Percentiles rank a stretch among this genome's conserved stretches.
These are phyloP conservation scores for Loxodes magnus DNA, from an alignment of 73 alveolate genomes.

Conservation along the genomic window DNA sequence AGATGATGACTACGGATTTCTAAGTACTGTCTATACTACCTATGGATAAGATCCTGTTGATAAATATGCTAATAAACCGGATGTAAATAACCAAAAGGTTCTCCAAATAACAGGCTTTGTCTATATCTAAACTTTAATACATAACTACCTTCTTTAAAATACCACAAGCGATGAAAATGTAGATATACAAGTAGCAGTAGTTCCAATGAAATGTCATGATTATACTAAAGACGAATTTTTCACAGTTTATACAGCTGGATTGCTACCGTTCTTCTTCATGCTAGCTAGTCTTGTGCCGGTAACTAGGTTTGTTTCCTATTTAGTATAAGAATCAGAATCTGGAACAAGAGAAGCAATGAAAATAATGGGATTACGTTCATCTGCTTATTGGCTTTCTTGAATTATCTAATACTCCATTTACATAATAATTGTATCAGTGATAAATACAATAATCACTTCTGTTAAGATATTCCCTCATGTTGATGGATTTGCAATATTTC, in stretches of 20 bases:
- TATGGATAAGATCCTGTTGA: background rate
- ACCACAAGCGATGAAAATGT: background rate
- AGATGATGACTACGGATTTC: background rate
- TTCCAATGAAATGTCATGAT: too few relatives aligned
- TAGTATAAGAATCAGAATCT: conserved; percentile 81
- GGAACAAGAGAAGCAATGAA: conserved; percentile 93
- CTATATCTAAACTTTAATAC: conserved; percentile 9
- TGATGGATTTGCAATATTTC: too few relatives aligned
- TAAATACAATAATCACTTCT: too few relatives aligned
- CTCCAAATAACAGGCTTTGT: background rate
- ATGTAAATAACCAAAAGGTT: conserved; percentile 2
- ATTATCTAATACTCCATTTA: conserved; percentile 40
- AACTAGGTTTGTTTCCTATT: conserved; percentile 45
- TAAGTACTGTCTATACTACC: conserved; percentile 2
- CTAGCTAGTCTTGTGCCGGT: conserved; percentile 67
- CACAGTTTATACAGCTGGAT: conserved; percentile 2
- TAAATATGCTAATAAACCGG: conserved; percentile 1
- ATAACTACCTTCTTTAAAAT: conserved; percentile 1
- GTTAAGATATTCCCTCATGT: too few relatives aligned
- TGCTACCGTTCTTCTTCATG: conserved; percentile 47
- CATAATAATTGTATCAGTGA: conserved; percentile 38
- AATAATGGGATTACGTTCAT: conserved; percentile 90
- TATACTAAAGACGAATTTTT: background rate
- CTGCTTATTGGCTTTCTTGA: conserved; percentile 73
- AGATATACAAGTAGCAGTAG: too few relatives aligned